Base-by-base conservation (phyloP, 306 rosid species). In the Prunus padus region DNA sequence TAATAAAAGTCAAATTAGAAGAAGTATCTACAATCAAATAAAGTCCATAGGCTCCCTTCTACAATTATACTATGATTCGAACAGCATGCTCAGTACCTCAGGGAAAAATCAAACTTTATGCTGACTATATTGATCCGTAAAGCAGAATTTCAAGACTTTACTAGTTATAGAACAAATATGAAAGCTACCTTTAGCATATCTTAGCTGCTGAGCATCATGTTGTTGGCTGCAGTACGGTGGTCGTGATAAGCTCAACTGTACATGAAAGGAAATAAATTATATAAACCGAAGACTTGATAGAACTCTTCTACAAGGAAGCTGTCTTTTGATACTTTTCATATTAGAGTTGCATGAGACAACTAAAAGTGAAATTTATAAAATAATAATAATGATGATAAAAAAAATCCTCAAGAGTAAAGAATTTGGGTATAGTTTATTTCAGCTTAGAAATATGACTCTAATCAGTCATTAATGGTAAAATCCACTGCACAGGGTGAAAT, bases 181-280 rank as follows among this genome's bases (percentile, higher is more conserved):
- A 71, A 75, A 83, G 75, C 70, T 84, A 95, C 98, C 95, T 87
- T 85, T 82, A 65, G 79, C 60, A 76, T 73, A 81, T 82, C 81
- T 79, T 69, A 71, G 82, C 76, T 78, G 83, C 76, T 80, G 88
- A 81, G 79, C 77, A 75, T 70, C 84, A 64, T 70, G 79, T 75
- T 79, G 85, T 68, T 78, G 88, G 81, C 80, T 81, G 61, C 72
- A 72, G 71, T 82, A 80, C 75, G 70, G 80, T 60, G 84, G 75
- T 73, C 26, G 89, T 28, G 96, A 81, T 60, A 86, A 81, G 75
- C 84, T 85, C 77, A 86, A 72, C 98, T 95, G 92, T 72, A 80
- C 67, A 87, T 69, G 72, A 76, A 75, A 81, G 52, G 5, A 67
- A 85, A 79, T 47, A 73, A 66, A 49, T 46, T 19, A 76, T 31